Evolutionary conservation across 495 filamentous ascomycete species (phyloP), one percentile per base, ranked within the genome.

Genomic region (Podospora pseudopauciseta): DNA sequence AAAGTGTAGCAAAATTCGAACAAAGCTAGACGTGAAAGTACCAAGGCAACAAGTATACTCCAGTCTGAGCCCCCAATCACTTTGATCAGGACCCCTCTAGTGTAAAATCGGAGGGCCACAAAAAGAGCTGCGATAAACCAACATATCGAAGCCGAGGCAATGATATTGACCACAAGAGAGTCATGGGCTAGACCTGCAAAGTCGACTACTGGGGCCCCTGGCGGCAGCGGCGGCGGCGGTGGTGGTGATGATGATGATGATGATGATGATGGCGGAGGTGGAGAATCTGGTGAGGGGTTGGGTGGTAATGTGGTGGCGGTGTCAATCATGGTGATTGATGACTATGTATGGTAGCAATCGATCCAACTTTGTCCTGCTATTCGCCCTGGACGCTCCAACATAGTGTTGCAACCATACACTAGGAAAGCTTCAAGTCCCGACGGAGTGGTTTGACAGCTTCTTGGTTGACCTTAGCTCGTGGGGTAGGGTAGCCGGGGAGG

Each of bases 61-160:
- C 76, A 78, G 53, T 78, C 76, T 0, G 76, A 72, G 11, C 59
- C 20, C 7, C 73, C 73, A 11, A 78, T 39, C 15, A 71, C 73
- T 11, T 67, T 67, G 44, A 76, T 74, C 13, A 78, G 63, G 28
- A 71, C 59, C 0, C 65, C 69, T 27, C 76, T 64, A 1, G 74
- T 78, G 69, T 78, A 78, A 49, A 78, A 69, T 1, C 76, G 73
- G 54, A 78, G 49, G 3, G 56, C 70, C 7, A 76, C 74, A 60
- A 76, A 75, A n/a, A 74, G n/a, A 13, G 71, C 71, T 0, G 74
- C 70, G 27, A 78, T 68, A 3, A 64, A 65, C 72, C 72, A 74
- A 64, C 73, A 75, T n/a, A 71, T 57, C 0, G 69, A 23, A 1
- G 61, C 65, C 11, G 73, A 58, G 4, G 66, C 69, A 65, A 70